Conservation (phyloP, 345 rosid species). For the Bruguiera gymnorhiza region DNA sequence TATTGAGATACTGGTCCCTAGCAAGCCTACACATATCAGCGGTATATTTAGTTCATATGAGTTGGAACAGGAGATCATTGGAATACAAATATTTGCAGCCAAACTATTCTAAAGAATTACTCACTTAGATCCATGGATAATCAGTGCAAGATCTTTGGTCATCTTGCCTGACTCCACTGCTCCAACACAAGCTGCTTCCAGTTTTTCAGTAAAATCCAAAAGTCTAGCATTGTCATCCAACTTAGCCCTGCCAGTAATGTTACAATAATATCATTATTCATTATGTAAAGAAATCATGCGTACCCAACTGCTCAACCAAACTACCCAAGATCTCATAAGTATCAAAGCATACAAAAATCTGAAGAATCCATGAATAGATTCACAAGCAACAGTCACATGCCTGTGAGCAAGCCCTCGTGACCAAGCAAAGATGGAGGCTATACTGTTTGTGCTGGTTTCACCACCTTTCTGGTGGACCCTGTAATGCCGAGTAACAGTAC, state of each 20-base stretch:
- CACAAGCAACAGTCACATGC: constrained; percentile 23
- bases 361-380: neutral
- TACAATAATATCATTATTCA: neutral
- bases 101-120: constrained; percentile 6
- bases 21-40: constrained; percentile 43
- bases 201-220: constrained; percentile 79
- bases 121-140: constrained; percentile 80
- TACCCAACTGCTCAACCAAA: neutral
- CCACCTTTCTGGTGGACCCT: constrained; percentile 99
- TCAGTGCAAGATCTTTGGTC: constrained; percentile 97
- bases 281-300: neutral
- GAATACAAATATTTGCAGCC: neutral
- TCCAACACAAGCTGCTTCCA: constrained; percentile 88
- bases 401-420: constrained; percentile 97
- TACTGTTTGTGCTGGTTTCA: constrained; percentile 99
- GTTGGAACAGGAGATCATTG: neutral
- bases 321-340: neutral
- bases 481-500: constrained; percentile 93
- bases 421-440: constrained; percentile 99
- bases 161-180: constrained; percentile 92
- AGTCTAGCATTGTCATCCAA: constrained; percentile 78
- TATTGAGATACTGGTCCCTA: constrained; percentile 76
- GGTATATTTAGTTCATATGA: neutral
- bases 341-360: neutral
- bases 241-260: constrained; percentile 61